Conservation (phyloP, 352 stramenopile species). For the Pythium sp. region DNA sequence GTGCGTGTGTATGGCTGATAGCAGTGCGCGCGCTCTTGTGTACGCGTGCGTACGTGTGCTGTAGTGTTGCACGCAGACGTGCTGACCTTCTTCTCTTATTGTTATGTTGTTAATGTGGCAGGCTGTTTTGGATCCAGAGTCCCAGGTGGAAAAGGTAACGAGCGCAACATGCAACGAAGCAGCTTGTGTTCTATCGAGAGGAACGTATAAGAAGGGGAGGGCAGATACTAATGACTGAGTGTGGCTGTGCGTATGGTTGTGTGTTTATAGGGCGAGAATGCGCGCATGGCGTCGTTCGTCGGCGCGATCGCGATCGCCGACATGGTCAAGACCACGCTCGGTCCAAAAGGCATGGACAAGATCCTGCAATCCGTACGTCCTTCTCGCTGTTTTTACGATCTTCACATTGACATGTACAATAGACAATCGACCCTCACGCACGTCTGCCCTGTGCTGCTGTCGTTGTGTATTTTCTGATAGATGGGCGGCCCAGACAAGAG, state of each 20-base stretch:
- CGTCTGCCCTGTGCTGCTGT: no score
- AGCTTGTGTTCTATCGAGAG: background rate
- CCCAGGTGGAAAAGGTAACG: conserved; percentile 74
- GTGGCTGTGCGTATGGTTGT: background rate
- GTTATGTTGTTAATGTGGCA: conserved; percentile 17
- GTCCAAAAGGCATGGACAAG: conserved; percentile 99
- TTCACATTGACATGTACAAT: no score
- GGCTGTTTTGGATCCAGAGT: conserved; percentile 75
- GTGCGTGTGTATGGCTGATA: no score
- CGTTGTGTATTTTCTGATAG: conserved; percentile 18
- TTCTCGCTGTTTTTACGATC: no score
- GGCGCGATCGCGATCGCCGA: conserved; percentile 99
- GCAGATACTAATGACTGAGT: background rate
- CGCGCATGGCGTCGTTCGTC: conserved; percentile 98
- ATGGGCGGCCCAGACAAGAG: conserved; percentile 81
- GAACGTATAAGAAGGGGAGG: background rate
- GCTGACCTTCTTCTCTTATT: background rate
- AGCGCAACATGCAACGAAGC: background rate
- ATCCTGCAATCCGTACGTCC: conserved; percentile 94
- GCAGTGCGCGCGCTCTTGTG: background rate
- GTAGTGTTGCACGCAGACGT: no score
- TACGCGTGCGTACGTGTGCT: background rate
- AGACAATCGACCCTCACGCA: no score
- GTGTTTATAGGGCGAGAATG: conserved; percentile 93
- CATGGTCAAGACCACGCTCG: conserved; percentile 99